These are phyloP conservation scores for Erysimum cheiranthoides DNA, from an alignment of 345 rosid genomes.

Conservation along the genomic window DNA sequence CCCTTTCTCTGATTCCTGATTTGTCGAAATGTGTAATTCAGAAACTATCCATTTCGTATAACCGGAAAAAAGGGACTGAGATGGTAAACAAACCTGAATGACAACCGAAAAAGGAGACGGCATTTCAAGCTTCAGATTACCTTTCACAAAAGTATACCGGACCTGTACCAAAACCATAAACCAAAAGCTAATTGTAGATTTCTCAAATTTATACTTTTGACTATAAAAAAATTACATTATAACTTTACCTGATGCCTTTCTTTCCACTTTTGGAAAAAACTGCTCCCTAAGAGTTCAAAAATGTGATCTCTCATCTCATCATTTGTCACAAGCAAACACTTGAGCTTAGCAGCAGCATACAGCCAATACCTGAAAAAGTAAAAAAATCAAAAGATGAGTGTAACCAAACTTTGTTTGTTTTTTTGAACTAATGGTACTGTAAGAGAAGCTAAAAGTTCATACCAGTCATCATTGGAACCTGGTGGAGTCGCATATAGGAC, in stretches of 20 bases:
- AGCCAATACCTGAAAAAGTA: constrained; percentile 76
- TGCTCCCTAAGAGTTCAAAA: constrained; percentile 75
- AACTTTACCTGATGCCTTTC: constrained; percentile 69
- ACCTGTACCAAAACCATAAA: constrained; percentile 52
- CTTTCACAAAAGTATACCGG: constrained; percentile 70
- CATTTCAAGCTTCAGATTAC: constrained; percentile 67
- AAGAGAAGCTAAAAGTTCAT: constrained; percentile 20
- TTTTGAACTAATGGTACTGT: neutral
- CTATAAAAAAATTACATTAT: neutral
- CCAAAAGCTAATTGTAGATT: constrained; percentile 13
- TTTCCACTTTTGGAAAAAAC: constrained; percentile 82
- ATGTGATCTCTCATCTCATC: constrained; percentile 98
- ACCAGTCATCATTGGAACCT: constrained; percentile 98
- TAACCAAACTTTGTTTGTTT: neutral
- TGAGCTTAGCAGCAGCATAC: constrained; percentile 78
- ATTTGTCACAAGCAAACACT: constrained; percentile 83
- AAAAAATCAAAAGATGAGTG: neutral
- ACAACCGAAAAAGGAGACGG: constrained; percentile 66
- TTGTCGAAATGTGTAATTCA: neutral
- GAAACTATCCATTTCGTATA: constrained; percentile 1
- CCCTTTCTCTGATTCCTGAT: constrained; percentile 86
- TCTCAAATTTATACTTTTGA: constrained; percentile 19
- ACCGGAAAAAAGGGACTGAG: neutral
- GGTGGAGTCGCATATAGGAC: constrained; percentile 76
- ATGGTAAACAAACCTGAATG: constrained; percentile 67